A percentile compares a stretch with the other conserved stretches of the same genome.
These are phyloP conservation scores for Talaromyces albobiverticillius DNA, from an alignment of 2,329 filamentous ascomycete genomes.

Conservation along the genomic window DNA sequence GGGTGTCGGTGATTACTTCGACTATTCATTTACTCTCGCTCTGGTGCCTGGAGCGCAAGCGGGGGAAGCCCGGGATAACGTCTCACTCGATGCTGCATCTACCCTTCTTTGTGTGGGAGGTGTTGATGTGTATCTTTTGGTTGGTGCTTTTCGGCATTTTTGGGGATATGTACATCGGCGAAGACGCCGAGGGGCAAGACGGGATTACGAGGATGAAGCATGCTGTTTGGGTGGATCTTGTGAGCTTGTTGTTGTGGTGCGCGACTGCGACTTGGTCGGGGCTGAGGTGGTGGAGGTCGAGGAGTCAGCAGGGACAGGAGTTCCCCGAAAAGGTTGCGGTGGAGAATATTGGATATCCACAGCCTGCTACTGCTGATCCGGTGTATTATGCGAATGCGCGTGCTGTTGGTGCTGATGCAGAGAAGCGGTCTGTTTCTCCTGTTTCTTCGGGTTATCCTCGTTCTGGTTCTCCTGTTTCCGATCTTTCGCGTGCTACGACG, in stretches of 20 bases:
- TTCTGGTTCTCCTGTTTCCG: too few relatives aligned
- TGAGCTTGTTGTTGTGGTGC: slow-evolving; percentile 74
- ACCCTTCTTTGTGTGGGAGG: slow-evolving; percentile 64
- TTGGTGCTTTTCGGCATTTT: slow-evolving; percentile 81
- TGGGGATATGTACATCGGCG: slow-evolving; percentile 73
- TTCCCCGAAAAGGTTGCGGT: too few relatives aligned
- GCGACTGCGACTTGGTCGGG: slow-evolving; percentile 50
- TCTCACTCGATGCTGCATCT: slow-evolving; percentile 22
- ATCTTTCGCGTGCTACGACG: too few relatives aligned
- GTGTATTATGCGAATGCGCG: too few relatives aligned
- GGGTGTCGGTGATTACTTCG: slow-evolving; percentile 62
- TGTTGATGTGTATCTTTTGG: slow-evolving; percentile 73
- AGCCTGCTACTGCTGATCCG: too few relatives aligned
- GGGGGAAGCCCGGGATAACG: slow-evolving; percentile 21
- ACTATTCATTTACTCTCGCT: slow-evolving; percentile 65
- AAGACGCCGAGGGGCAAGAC: slow-evolving; percentile 60
- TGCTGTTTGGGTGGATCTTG: slow-evolving; percentile 78
- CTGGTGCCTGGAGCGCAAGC: slow-evolving; percentile 38
- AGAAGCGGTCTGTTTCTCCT: too few relatives aligned
- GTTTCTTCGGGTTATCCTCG: too few relatives aligned
- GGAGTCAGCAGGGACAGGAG: too few relatives aligned
- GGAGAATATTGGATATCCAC: too few relatives aligned
- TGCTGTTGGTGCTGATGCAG: too few relatives aligned
- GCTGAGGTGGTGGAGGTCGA: slow-evolving; percentile 25
- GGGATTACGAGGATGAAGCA: slow-evolving; percentile 76